Base-by-base conservation (phyloP, 352 stramenopile genomes). In the Thalassiosira livingstoniorum region DNA sequence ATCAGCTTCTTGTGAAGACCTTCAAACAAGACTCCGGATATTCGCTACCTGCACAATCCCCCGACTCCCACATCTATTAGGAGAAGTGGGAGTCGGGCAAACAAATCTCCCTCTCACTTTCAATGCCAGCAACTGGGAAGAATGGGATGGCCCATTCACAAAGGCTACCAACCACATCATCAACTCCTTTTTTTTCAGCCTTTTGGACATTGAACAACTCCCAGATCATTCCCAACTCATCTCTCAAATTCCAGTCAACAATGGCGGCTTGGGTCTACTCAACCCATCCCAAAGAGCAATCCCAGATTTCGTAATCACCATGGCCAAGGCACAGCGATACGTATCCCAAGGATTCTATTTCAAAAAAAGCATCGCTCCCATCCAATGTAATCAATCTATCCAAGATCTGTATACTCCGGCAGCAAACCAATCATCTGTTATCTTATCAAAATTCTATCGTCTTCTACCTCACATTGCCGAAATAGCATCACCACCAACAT, bases 221-320 rank as follows among this genome's bases (percentile, higher is more conserved):
- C 15, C 39, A 18, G 7, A 7, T 47, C 39, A 47, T 47, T 7
- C 39, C 7, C 39, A 18, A 7, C 7, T 18, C 39, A 47, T 47
- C 39, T 18, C 7, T 47, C 39, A 47, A 47, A 47, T 47, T 47
- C 7, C 39, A 47, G 39, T 47, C 39, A 47, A 47, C 7, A 7
- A 47, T 18, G 39, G 39, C 7, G 7, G 39, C 7, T 47, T 47
- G 39, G 39, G 39, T 15, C 7, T 47, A 7, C 39, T 75, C 2
- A 7, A 55, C 29, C 31, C 71, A 29, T 18, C 18, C 25, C 13
- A 35, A 53, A 0, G 62, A 51, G 78, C 78, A 2, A 62, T 75
- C 47, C 78, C 78, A n/a, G 62, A 77, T 43, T 83, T 83, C 34
- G 64, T 85, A 3, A 27, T 85, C 18, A 77, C 62, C 1, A 85